Evolutionary conservation across 2,329 filamentous ascomycete species (phyloP), one percentile per base, ranked within the genome.

Genomic region (Pseudogymnoascus sp.): DNA sequence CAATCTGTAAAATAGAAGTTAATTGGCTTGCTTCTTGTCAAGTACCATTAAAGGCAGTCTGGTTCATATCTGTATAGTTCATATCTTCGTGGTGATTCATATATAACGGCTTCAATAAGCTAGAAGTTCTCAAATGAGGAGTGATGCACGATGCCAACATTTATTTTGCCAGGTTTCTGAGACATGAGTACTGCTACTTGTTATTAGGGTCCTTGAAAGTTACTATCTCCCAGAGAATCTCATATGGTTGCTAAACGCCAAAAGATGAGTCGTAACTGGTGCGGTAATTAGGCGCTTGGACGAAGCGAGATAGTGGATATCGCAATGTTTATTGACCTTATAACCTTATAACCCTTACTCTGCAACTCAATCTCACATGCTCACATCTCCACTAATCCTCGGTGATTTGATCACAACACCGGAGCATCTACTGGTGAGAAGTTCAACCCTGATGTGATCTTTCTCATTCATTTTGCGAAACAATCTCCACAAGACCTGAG

Each of bases 291-390:
- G 19, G 49, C 49, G 49, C 49, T 14, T 33, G 5, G 16, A n/a
- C 49, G 49, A 55, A 55, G 49, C 49, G 49, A 55, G 49, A 55
- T 55, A 33, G 49, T 55, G 49, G 49, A 55, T 33, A 55, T 55
- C 49, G 49, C 29, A 35, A 55, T 55, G 49, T 55, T 55, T 33
- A 55, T 7, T 55, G 49, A 14, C 49, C 49, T 55, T 52, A 49
- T 49, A 49, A 29, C 43, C 43, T 52, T 55, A 55, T 55, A 35
- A 55, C 49, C 6, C 49, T 21, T 35, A 33, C 29, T 12, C 33
- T 55, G 29, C 21, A 33, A 55, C 29, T 35, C 49, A 33, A 33
- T 2, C 33, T 55, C 49, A 55, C 49, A 55, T 55, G 49, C 29
- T 55, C 31, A 55, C 49, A 55, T 55, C 49, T 33, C 29, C 29